Evolutionary conservation across 306 rosid genomes (phyloP), one percentile per base, ranked within the genome.

Genomic region (Inga leiocalycina): DNA sequence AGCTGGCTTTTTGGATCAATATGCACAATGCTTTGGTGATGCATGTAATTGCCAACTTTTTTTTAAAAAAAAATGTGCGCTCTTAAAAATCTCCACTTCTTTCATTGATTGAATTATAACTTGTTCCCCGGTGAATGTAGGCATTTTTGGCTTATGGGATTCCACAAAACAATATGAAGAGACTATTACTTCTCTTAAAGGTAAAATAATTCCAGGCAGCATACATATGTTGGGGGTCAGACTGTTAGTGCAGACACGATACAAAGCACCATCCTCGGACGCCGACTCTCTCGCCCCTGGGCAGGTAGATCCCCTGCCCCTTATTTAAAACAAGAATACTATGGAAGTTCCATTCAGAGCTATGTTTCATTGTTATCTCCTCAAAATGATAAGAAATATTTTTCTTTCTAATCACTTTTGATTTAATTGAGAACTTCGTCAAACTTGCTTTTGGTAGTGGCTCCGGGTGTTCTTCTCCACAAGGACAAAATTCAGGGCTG

Each of bases 111-210:
- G 43, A 48, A 43, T 65, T 74, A 9, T 83, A 62, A 86, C 79
- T 4, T 51, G 72, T 80, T 79, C 54, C 67, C 80, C 57, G 74
- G 52, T 84, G 87, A 89, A 69, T 27, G 30, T 22, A 97, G 99
- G 98, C 99, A 79, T 97, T 85, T 91, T 89, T 97, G 94, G 98
- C 98, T 52, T 92, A 97, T 70, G 99, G 98, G 66, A 92, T 97
- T 87, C 98, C 98, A 79, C 97, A 90, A 79, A 94, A 94, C 90
- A 97, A 87, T 78, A 88, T 94, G 85, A 94, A 89, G 87, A 89
- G 97, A 82, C 87, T 80, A 19, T 89, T 92, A 82, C 93, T 91
- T 78, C 97, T 94, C 70, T 85, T 97, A 44, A 97, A 97, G 99
- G 99, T 97, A 84, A 84, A 80, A 65, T 12, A 48, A 3, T 78